Evolutionary conservation across 805 yeast genomes (phyloP).

Genomic region (Cyberlindnera americana): DNA sequence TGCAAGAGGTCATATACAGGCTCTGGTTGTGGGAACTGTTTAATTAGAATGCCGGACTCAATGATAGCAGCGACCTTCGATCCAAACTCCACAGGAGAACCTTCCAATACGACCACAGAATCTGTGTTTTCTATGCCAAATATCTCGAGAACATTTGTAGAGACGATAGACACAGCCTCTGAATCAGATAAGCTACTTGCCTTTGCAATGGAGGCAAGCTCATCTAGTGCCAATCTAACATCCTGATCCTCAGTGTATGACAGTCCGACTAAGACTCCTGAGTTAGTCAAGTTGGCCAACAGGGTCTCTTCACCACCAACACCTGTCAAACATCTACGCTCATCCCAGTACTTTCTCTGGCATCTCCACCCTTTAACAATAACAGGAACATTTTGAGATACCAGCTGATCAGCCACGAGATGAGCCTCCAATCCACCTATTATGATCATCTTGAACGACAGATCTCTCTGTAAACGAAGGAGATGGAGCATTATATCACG

Average conservation of each 20-base stretch:
- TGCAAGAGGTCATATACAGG: slow-evolving; percentile 5
- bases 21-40: slow-evolving; percentile 5
- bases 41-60: slow-evolving; percentile 6
- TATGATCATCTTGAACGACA: slow-evolving; percentile 4
- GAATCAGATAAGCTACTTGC: neutral
- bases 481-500: slow-evolving; percentile 6
- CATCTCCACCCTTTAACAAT: slow-evolving; percentile 9
- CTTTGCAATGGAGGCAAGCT: slow-evolving; percentile 5
- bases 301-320: slow-evolving; percentile 9
- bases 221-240: slow-evolving; percentile 7
- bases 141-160: slow-evolving; percentile 4
- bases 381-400: slow-evolving; percentile 4
- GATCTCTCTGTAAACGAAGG: slow-evolving; percentile 1
- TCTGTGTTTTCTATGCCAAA: slow-evolving; percentile 1
- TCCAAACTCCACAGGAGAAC: slow-evolving; percentile 8
- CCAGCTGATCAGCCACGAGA: slow-evolving; percentile 1
- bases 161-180: slow-evolving; percentile 1
- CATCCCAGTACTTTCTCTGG: slow-evolving; percentile 13
- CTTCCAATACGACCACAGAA: slow-evolving; percentile 7
- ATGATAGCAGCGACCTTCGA: slow-evolving; percentile 6
- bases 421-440: slow-evolving; percentile 11
- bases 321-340: slow-evolving; percentile 10
- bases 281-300: slow-evolving; percentile 4
- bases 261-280: slow-evolving; percentile 7
- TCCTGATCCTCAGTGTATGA: slow-evolving; percentile 9